phyloP scores from a whole-genome alignment of 1,139 yeast genomes.

The Yamadazyma diospyri region DNA sequence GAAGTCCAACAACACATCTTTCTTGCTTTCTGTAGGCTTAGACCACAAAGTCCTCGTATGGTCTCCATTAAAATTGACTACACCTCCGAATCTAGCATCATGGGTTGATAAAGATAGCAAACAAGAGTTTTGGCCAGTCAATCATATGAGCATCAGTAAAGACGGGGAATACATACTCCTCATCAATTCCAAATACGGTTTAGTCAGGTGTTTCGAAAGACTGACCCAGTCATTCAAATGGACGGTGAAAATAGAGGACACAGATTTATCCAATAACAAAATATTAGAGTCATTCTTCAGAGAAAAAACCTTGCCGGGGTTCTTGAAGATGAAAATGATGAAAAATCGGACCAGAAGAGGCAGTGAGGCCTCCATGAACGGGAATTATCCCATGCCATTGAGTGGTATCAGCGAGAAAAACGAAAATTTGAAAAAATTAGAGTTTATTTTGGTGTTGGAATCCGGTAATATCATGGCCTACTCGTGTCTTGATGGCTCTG shows the following conservation, averaged over 20 bases:
- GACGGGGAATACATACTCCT: slow-evolving; percentile 60
- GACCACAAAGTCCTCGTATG: slow-evolving; percentile 71
- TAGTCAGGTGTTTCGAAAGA: slow-evolving; percentile 59
- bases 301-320: slow-evolving; percentile 49
- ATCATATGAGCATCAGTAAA: slow-evolving; percentile 55
- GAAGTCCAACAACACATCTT: slow-evolving; percentile 55
- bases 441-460: slow-evolving; percentile 32
- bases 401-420: slow-evolving; percentile 11
- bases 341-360: slow-evolving; percentile 23
- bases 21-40: slow-evolving; percentile 65
- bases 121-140: slow-evolving; percentile 62
- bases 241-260: slow-evolving; percentile 29
- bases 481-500: slow-evolving; percentile 46
- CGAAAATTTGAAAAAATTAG: slow-evolving; percentile 19
- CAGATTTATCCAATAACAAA: slow-evolving; percentile 22
- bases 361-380: slow-evolving; percentile 32
- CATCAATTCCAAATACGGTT: slow-evolving; percentile 46
- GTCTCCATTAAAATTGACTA: slow-evolving; percentile 51
- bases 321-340: slow-evolving; percentile 41
- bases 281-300: slow-evolving; percentile 62
- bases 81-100: slow-evolving; percentile 46
- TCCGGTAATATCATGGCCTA: slow-evolving; percentile 47
- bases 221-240: slow-evolving; percentile 50
- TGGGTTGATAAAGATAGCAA: slow-evolving; percentile 13
- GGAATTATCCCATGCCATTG: slow-evolving; percentile 27